Evolutionary conservation across 495 filamentous ascomycete genomes (phyloP), one percentile per base, ranked within the genome.

Genomic region (Hypoxylon lenormandii): DNA sequence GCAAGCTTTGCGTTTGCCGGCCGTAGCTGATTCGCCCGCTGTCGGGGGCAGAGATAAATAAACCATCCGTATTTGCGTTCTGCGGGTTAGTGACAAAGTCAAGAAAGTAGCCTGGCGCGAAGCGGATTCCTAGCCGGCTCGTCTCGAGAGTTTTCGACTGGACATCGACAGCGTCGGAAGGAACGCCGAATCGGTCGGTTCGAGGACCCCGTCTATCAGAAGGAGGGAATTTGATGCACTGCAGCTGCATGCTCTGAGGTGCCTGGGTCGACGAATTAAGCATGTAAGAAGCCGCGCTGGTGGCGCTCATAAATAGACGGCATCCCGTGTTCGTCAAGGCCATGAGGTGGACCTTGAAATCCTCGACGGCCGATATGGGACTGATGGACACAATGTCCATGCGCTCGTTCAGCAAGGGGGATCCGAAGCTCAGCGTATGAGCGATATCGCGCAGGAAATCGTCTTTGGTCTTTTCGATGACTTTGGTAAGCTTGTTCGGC

Each of bases 161-260:
- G 12, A 80, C 72, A 52, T 86, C 84, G 4, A 79, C 66, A 3
- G 74, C 21, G 5, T 76, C 69, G n/a, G 76, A 75, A 7, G 60
- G 63, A 5, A 65, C 67, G 55, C 67, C 63, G 54, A 72, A 77
- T 50, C 63, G 74, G 43, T 68, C 60, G 6, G 33, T 23, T 21
- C 69, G 55, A 66, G 69, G 12, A 36, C 75, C 56, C 19, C 53
- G 61, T 21, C 64, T 64, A 30, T 81, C 75, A 21, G 70, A 66
- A 0, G 95, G 94, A 7, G 95, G 96, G 57, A 97, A 96, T 71
- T 94, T 96, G 75, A 98, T 89, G 71, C 94, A 93, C 66, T 96
- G 91, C 18, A 97, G 88, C 75, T 97, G 94, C 93, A 99, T 97
- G 79, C 92, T 97, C 50, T 90, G 94, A 3, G 96, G 94, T 0